Percentiles rank a stretch among this genome's conserved stretches.
Evolutionary conservation across 305 asterid genomes (phyloP).

Genomic region (Fraxinus nigra): DNA sequence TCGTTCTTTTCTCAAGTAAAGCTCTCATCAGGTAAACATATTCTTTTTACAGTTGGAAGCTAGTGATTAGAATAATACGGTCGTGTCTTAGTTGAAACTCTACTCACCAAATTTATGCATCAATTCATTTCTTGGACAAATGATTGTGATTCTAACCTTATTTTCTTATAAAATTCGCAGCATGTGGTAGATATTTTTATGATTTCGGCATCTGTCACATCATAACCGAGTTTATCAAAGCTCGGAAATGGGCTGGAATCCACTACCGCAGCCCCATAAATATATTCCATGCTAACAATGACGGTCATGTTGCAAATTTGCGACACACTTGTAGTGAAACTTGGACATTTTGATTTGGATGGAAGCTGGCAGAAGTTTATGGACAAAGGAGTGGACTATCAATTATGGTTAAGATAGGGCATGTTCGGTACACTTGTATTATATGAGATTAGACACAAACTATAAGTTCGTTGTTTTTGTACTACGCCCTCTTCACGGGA

Average conservation of each 20-base stretch:
- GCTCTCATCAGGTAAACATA: neutral
- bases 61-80: neutral
- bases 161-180: slow-evolving; percentile 14
- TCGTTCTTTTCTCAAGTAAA: neutral
- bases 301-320: slow-evolving; percentile 41
- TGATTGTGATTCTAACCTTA: neutral
- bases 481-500: neutral
- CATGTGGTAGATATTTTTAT: slow-evolving; percentile 35
- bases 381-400: slow-evolving; percentile 39
- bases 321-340: slow-evolving; percentile 35
- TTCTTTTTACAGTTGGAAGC: neutral
- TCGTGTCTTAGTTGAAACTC: neutral
- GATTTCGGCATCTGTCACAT: slow-evolving; percentile 37
- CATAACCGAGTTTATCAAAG: slow-evolving; percentile 39
- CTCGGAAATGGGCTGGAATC: slow-evolving; percentile 37
- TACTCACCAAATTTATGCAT: neutral
- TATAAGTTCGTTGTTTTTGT: neutral
- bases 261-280: slow-evolving; percentile 38
- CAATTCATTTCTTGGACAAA: neutral
- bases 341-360: slow-evolving; percentile 39
- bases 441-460: neutral
- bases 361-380: slow-evolving; percentile 42
- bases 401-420: slow-evolving; percentile 32
- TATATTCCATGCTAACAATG: slow-evolving; percentile 37
- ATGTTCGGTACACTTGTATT: neutral